Percentiles rank a stretch among this genome's conserved stretches.
Conservation (phyloP, 1,139 yeast genomes). For the Yamadazyma blattariae region DNA sequence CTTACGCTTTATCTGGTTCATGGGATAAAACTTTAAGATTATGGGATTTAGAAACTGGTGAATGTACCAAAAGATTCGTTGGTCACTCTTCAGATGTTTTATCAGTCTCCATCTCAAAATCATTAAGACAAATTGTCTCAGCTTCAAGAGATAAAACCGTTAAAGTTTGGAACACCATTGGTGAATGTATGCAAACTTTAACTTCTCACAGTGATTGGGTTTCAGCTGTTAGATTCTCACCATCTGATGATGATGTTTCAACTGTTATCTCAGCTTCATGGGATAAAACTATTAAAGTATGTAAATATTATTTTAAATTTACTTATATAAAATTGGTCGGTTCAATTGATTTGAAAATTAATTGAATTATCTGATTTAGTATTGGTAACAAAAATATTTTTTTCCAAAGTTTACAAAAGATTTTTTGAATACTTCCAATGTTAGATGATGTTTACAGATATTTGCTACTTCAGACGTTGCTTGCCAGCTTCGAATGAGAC, state of each 20-base stretch:
- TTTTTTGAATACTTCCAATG: not conserved
- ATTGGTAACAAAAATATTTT: conserved; percentile 18
- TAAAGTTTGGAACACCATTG: conserved; percentile 99
- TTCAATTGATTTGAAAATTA: no score
- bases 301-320: conserved; percentile 42
- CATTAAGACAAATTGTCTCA: conserved; percentile 97
- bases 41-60: conserved; percentile 97
- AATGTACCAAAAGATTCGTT: conserved; percentile 90
- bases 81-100: conserved; percentile 98
- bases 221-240: conserved; percentile 94
- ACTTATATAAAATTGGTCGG: no score
- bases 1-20: conserved; percentile 97
- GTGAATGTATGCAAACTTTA: conserved; percentile 96
- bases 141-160: conserved; percentile 99
- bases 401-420: no score
- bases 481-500: conserved; percentile 84
- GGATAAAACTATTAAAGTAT: conserved; percentile 99
- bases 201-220: conserved; percentile 99
- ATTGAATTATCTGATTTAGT: no score
- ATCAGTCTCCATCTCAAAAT: conserved; percentile 94
- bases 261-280: conserved; percentile 97
- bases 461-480: conserved; percentile 99
- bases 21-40: conserved; percentile 99
- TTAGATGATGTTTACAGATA: conserved; percentile 65
- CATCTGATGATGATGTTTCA: conserved; percentile 60